These are phyloP conservation scores for Rhodamnia argentea DNA, from an alignment of 345 rosid genomes.

Conservation along the genomic window DNA sequence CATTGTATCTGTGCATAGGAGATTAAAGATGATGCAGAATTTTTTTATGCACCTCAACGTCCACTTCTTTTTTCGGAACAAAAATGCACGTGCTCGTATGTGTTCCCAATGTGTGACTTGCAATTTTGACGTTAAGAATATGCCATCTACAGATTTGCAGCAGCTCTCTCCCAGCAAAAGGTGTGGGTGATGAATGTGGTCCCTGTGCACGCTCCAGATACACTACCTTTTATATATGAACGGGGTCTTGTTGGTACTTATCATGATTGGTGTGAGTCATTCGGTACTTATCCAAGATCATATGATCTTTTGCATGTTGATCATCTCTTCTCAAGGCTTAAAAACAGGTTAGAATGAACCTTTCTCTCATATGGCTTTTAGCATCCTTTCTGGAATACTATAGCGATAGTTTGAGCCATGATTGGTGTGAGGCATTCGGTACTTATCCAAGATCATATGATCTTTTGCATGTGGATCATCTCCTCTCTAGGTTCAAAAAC, in stretches of 20 bases:
- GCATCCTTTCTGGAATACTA: neutral
- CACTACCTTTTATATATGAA: slow-evolving; percentile 78
- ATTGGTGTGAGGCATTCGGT: slow-evolving; percentile 89
- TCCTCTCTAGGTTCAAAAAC: slow-evolving; percentile 82
- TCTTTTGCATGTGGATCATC: slow-evolving; percentile 89
- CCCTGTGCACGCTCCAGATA: slow-evolving; percentile 85
- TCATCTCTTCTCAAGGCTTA: slow-evolving; percentile 91
- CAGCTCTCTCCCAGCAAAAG: slow-evolving; percentile 64
- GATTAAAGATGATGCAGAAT: neutral
- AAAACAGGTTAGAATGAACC: slow-evolving; percentile 47
- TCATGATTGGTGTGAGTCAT: slow-evolving; percentile 97
- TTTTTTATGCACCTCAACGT: neutral
- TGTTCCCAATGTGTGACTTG: neutral
- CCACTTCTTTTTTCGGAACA: neutral
- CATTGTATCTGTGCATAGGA: neutral
- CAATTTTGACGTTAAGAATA: neutral
- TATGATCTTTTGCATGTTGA: slow-evolving; percentile 93
- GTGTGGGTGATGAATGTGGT: slow-evolving; percentile 95
- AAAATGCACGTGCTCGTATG: neutral
- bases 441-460: slow-evolving; percentile 86
- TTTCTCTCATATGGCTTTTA: neutral
- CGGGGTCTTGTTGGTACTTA: slow-evolving; percentile 76
- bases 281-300: slow-evolving; percentile 88
- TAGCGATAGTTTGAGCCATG: neutral
- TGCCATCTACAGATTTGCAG: slow-evolving; percentile 52